phyloP scores from a whole-genome alignment of 2,329 filamentous ascomycete genomes.

The Aquanectria penicillioides region DNA sequence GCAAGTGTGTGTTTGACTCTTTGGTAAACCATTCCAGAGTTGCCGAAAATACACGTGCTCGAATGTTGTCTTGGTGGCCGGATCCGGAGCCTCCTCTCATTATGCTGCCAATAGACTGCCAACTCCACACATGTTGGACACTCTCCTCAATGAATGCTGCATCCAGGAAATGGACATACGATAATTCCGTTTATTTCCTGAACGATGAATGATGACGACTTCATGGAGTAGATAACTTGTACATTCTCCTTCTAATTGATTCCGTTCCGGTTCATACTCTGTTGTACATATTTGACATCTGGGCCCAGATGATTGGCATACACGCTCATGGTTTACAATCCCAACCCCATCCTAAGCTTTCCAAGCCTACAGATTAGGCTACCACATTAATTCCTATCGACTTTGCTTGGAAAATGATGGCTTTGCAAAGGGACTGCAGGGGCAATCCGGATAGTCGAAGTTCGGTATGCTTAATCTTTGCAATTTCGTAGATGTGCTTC shows the following conservation, averaged over 20 bases:
- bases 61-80: too few species aligned
- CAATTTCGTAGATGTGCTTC: constrained; percentile 98
- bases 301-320: constrained; percentile 26
- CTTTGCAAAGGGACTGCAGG: constrained; percentile 76
- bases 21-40: too few species aligned
- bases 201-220: too few species aligned
- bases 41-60: too few species aligned
- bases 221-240: constrained; percentile 13
- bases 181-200: too few species aligned
- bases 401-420: constrained; percentile 79
- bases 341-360: constrained; percentile 10
- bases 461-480: constrained; percentile 91
- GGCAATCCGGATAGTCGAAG: constrained; percentile 76
- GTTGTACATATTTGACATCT: constrained; percentile 38
- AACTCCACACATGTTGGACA: too few species aligned
- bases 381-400: constrained; percentile 79
- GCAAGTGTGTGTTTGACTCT: too few species aligned
- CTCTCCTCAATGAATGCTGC: too few species aligned
- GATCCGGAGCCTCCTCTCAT: too few species aligned
- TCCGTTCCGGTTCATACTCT: constrained; percentile 30
- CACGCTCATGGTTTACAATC: constrained; percentile 17
- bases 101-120: too few species aligned
- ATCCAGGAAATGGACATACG: too few species aligned
- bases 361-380: constrained; percentile 54
- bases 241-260: constrained; percentile 22